phyloP scores from a whole-genome alignment of 768 basidiomycete species.

The Exsudoporus frostii region DNA sequence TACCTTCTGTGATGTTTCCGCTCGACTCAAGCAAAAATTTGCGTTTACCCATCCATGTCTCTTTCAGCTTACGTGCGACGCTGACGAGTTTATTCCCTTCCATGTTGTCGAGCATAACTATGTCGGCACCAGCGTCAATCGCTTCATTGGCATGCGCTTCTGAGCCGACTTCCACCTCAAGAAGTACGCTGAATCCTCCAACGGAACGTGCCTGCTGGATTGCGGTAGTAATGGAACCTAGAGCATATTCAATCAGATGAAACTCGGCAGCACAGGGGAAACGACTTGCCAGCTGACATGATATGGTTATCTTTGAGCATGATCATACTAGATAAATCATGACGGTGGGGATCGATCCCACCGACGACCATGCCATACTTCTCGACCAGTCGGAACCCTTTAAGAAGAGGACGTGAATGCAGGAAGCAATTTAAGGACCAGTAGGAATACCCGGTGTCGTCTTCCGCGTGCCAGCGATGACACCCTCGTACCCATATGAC shows the following conservation, averaged over 20 bases:
- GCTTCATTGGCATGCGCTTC: slow-evolving; percentile 94
- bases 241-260: slow-evolving; percentile 4
- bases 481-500: slow-evolving; percentile 77
- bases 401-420: slow-evolving; percentile 6
- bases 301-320: slow-evolving; percentile 99
- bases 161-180: slow-evolving; percentile 91
- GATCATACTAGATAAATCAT: slow-evolving; percentile 98
- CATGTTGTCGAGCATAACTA: slow-evolving; percentile 95
- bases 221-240: slow-evolving; percentile 88
- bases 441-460: slow-evolving; percentile 75
- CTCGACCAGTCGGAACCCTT: slow-evolving; percentile 92
- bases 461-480: slow-evolving; percentile 94
- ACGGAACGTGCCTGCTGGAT: slow-evolving; percentile 82
- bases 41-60: slow-evolving; percentile 75
- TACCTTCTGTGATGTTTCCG: slow-evolving; percentile 89
- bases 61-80: slow-evolving; percentile 68
- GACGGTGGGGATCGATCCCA: slow-evolving; percentile 91
- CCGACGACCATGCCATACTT: slow-evolving; percentile 99
- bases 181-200: slow-evolving; percentile 85
- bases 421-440: background rate
- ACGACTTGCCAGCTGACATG: slow-evolving; percentile 80
- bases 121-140: slow-evolving; percentile 92
- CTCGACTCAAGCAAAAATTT: slow-evolving; percentile 92
- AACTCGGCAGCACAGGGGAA: background rate
- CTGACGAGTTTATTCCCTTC: slow-evolving; percentile 67